phyloP scores from a whole-genome alignment of 108 stramenopile genomes.

The Pseudonitzschia delicatissima region DNA sequence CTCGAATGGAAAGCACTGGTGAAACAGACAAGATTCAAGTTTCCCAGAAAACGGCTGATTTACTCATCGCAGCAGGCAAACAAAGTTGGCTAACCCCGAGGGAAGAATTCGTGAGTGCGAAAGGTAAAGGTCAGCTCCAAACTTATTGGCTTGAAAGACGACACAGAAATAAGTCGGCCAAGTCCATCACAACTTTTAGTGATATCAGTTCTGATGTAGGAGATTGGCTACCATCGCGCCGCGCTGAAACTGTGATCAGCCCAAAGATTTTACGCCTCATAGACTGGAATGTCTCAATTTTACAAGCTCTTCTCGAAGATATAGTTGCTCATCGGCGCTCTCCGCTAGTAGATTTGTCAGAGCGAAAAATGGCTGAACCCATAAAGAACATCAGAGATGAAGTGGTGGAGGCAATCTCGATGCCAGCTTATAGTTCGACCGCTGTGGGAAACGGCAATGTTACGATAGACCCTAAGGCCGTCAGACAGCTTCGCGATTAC shows the following conservation, averaged over 20 bases:
- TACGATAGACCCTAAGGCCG: slow-evolving; percentile 9
- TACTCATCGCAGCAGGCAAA: slow-evolving; percentile 7
- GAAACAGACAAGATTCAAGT: slow-evolving; percentile 4
- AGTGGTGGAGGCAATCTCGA: neutral
- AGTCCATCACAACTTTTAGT: too few relatives aligned
- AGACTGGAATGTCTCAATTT: slow-evolving; percentile 14
- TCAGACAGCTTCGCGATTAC: slow-evolving; percentile 46
- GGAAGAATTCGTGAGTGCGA: slow-evolving; percentile 9
- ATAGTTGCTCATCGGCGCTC: neutral
- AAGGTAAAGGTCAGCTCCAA: slow-evolving; percentile 18
- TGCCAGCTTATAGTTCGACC: neutral
- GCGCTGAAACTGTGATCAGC: neutral
- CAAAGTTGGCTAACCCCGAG: slow-evolving; percentile 1
- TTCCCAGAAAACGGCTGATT: slow-evolving; percentile 16
- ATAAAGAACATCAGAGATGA: slow-evolving; percentile 4
- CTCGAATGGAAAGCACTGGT: slow-evolving; percentile 13
- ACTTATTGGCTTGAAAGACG: slow-evolving; percentile 7
- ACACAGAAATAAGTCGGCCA: neutral
- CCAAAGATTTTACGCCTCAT: slow-evolving; percentile 11
- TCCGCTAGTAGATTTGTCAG: neutral
- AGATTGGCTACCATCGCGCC: neutral
- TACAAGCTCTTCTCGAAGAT: slow-evolving; percentile 2
- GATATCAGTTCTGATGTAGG: neutral
- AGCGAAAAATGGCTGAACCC: neutral
- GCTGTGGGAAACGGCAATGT: neutral